Percentiles rank a stretch among this genome's conserved stretches.
Evolutionary conservation across 148 eudicot species (phyloP).

Genomic region (Heliosperma pusillum): DNA sequence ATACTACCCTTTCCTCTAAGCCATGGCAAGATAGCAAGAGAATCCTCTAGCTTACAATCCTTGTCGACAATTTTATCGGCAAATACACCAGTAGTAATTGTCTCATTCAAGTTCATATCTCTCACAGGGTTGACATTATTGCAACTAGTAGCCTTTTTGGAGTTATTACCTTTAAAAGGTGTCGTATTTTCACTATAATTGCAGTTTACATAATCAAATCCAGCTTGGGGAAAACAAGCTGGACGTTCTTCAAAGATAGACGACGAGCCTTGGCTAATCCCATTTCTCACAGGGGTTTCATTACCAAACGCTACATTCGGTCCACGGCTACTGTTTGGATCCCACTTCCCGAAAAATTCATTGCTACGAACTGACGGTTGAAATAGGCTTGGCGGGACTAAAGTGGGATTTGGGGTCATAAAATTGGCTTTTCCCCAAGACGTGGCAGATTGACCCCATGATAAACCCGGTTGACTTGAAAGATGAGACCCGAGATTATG

Average conservation of each 20-base stretch:
- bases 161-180: conserved; percentile 30
- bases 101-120: conserved; percentile 55
- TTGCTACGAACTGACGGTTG: conserved; percentile 39
- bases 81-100: conserved; percentile 17
- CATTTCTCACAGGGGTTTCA: conserved; percentile 38
- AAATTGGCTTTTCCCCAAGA: conserved; percentile 37
- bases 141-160: conserved; percentile 27
- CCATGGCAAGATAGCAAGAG: conserved; percentile 55
- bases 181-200: conserved; percentile 31
- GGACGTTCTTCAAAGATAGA: conserved; percentile 37
- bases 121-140: conserved; percentile 19
- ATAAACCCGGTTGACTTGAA: conserved; percentile 31
- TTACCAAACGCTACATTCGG: conserved; percentile 29
- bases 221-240: conserved; percentile 26
- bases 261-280: conserved; percentile 46
- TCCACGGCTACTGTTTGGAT: conserved; percentile 33
- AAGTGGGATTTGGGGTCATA: conserved; percentile 36
- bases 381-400: conserved; percentile 37
- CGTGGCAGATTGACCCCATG: conserved; percentile 42
- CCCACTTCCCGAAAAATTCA: conserved; percentile 35
- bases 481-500: conserved; percentile 34
- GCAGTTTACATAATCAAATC: conserved; percentile 40
- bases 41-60: conserved; percentile 33
- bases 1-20: conserved; percentile 36
- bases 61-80: conserved; percentile 23